Base-by-base conservation (phyloP, 192 early-diverging fungal genomes). In the Backusella tuberculispora region DNA sequence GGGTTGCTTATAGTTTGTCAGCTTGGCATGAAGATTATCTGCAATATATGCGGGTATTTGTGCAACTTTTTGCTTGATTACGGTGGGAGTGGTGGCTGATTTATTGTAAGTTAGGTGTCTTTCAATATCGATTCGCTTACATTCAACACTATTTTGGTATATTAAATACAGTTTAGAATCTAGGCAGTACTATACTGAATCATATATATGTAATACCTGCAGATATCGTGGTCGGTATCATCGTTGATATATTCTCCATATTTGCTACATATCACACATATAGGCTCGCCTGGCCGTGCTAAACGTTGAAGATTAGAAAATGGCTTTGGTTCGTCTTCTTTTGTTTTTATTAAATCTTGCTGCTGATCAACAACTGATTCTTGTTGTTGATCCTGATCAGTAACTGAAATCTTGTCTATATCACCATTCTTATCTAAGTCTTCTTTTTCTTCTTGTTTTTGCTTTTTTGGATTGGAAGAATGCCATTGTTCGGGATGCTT, bases 211-310 rank as follows among this genome's bases (percentile, higher is more conserved):
- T 38, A 42, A n/a, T 78, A 76, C 83, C 81, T 83, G 69, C 83
- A 85, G 2, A 85, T 79, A 74, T 78, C 78, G 40, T 85, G 72
- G 6, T 85, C 63, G 9, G 85, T 85, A 4, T 68, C 45, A 45
- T 83, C 71, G 63, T 74, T 79, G 19, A 83, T 85, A 44, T 83
- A 85, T 69, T 79, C 86, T 1, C 85, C 86, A 69, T 81, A 86
- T 65, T 69, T 69, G 4, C 83, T 83, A 71, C 85, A 86, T 17
- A 86, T 63, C 17, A 78, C 43, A 48, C 86, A 86, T 0, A 74
- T 7, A 4, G 81, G 85, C 26, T 86, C 85, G 0, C 66, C 74
- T 37, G 78, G 44, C 17, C 41, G 19, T 9, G 63, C 71, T 19
- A 65, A 37, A 5, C 80, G 81, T 56, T 87, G 86, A 24, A 75